Percentiles rank a stretch among this genome's conserved stretches.
Conservation (phyloP, 139 green algal species). For the Ostreobium quekettii region DNA sequence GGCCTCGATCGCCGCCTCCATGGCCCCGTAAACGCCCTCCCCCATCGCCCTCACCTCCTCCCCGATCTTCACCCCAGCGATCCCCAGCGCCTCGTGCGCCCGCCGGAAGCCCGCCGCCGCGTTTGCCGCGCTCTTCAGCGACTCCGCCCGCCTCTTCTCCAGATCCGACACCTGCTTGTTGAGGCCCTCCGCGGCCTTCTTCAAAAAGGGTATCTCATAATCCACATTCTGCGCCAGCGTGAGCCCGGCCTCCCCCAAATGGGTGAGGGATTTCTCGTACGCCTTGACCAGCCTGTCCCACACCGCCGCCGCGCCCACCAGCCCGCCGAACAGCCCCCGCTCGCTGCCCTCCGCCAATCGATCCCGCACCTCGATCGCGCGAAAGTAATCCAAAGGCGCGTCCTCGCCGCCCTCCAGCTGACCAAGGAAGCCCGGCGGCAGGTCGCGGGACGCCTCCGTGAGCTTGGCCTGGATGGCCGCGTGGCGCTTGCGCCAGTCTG, state of each 20-base stretch:
- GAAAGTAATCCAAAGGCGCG: constrained; percentile 45
- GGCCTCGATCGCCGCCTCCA: constrained; percentile 22
- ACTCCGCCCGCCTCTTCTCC: constrained; percentile 50
- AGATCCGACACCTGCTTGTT: constrained; percentile 48
- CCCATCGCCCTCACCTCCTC: constrained; percentile 21
- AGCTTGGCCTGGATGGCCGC: constrained; percentile 53
- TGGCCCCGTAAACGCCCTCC: constrained; percentile 19
- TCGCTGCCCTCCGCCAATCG: constrained; percentile 44
- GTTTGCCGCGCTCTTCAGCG: constrained; percentile 34
- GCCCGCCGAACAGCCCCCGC: constrained; percentile 51
- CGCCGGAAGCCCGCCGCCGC: constrained; percentile 44
- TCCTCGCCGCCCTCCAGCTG: constrained; percentile 23
- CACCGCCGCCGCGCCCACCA: constrained; percentile 44
- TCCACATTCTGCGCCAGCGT: constrained; percentile 57
- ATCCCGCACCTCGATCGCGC: constrained; percentile 40
- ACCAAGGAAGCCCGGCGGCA: constrained; percentile 38
- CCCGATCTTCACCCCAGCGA: constrained; percentile 26
- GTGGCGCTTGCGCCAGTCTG: constrained; percentile 62
- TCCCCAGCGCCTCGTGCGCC: constrained; percentile 30
- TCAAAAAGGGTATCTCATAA: constrained; percentile 65
- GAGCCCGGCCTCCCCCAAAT: constrained; percentile 52
- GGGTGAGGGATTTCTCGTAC: constrained; percentile 56
- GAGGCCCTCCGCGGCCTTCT: constrained; percentile 42
- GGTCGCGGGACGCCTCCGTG: constrained; percentile 28
- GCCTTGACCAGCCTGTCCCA: constrained; percentile 69